Evolutionary conservation across 345 rosid genomes (phyloP).

Genomic region (Aethionema arabicum): DNA sequence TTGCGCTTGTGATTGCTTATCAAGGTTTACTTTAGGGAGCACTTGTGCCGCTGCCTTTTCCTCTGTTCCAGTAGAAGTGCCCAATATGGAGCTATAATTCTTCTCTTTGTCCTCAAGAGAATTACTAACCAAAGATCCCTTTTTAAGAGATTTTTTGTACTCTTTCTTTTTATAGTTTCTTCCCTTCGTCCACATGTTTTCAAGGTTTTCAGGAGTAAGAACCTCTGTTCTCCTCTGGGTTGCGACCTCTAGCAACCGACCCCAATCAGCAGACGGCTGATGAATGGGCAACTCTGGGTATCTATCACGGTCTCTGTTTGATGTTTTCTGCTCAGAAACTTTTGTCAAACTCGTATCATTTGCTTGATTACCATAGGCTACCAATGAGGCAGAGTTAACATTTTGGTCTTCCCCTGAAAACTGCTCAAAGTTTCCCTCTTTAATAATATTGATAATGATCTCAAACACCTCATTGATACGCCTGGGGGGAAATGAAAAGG

Average conservation of each 20-base stretch:
- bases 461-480: constrained; percentile 88
- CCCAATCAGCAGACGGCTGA: constrained; percentile 73
- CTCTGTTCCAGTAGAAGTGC: constrained; percentile 40
- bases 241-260: constrained; percentile 71
- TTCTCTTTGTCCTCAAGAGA: constrained; percentile 30
- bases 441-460: constrained; percentile 55
- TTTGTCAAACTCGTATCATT: constrained; percentile 37
- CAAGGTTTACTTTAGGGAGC: constrained; percentile 43
- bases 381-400: constrained; percentile 35
- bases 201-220: constrained; percentile 97
- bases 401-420: constrained; percentile 39
- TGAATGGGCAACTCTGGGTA: constrained; percentile 42
- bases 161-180: constrained; percentile 83
- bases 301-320: constrained; percentile 29
- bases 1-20: constrained; percentile 37
- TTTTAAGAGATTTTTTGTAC: constrained; percentile 44
- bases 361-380: constrained; percentile 44
- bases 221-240: constrained; percentile 93
- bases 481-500: constrained; percentile 42
- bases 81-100: constrained; percentile 31
- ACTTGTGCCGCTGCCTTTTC: constrained; percentile 40
- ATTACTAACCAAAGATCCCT: constrained; percentile 32
- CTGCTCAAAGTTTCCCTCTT: constrained; percentile 47
- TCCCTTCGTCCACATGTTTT: constrained; percentile 98
- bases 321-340: constrained; percentile 36